A percentile compares a stretch with the other conserved stretches of the same genome.
Evolutionary conservation across 805 yeast species (phyloP).

Genomic region (Wickerhamiella alocasiicola): DNA sequence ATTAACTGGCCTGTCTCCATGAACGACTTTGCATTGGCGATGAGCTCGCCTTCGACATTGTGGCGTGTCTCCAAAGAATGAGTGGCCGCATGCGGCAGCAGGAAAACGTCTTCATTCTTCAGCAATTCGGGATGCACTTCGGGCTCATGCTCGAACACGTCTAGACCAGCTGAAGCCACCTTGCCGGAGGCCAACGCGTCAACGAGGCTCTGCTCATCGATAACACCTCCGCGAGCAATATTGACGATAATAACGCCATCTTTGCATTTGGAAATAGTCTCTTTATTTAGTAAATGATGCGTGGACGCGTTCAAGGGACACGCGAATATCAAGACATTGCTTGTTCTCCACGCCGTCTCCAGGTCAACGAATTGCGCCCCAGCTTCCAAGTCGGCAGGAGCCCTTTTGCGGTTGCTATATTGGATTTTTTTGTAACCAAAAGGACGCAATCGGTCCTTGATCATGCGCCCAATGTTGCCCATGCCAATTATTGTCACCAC

Average conservation of each 20-base stretch:
- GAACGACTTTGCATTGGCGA: constrained; percentile 44
- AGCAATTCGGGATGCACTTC: constrained; percentile 42
- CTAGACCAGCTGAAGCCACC: constrained; percentile 46
- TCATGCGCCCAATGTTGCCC: constrained; percentile 50
- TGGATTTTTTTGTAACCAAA: constrained; percentile 38
- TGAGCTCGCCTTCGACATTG: constrained; percentile 64
- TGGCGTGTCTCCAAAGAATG: constrained; percentile 58
- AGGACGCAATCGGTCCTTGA: constrained; percentile 37
- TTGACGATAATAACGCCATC: constrained; percentile 66
- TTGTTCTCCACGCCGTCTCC: constrained; percentile 49
- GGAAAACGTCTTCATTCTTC: constrained; percentile 39
- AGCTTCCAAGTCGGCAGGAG: constrained; percentile 35
- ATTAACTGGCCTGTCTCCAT: constrained; percentile 52
- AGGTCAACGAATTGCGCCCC: constrained; percentile 34
- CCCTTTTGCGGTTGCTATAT: constrained; percentile 38
- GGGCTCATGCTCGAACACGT: constrained; percentile 58
- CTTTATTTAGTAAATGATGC: constrained; percentile 52
- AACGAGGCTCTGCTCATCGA: constrained; percentile 45
- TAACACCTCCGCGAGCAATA: constrained; percentile 79
- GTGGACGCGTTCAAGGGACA: constrained; percentile 68
- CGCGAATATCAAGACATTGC: constrained; percentile 64
- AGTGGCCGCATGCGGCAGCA: constrained; percentile 86
- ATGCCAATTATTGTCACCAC: constrained; percentile 46
- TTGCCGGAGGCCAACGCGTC: constrained; percentile 41
- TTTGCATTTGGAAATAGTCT: constrained; percentile 55